Evolutionary conservation across 768 basidiomycete genomes (phyloP).

Genomic region (Mycena olivaceomarginata): DNA sequence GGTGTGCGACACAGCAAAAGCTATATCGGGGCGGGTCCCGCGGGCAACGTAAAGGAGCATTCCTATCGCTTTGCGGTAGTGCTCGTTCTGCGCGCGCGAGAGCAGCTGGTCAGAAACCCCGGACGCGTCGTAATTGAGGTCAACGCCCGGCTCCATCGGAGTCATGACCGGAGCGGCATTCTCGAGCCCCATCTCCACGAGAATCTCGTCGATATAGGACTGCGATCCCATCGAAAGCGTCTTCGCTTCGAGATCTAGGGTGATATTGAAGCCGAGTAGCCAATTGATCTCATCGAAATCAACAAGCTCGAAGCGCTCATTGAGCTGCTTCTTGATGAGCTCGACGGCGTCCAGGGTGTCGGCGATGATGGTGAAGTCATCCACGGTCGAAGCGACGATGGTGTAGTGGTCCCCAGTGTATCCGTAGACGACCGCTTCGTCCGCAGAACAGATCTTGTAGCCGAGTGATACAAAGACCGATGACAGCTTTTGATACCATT

Average conservation of each 20-base stretch:
- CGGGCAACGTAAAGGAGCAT: constrained; percentile 39
- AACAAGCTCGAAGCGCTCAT: constrained; percentile 43
- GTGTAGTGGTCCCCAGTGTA: constrained; percentile 32
- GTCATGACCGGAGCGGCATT: constrained; percentile 46
- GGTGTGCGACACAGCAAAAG: constrained; percentile 40
- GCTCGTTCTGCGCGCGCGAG: constrained; percentile 25
- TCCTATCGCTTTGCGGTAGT: constrained; percentile 38
- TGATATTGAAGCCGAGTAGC: constrained; percentile 53
- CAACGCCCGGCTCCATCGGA: constrained; percentile 42
- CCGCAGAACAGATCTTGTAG: constrained; percentile 28
- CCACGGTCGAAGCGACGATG: constrained; percentile 42
- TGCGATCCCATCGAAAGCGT: constrained; percentile 51
- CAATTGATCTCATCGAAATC: constrained; percentile 53
- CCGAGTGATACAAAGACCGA: constrained; percentile 26
- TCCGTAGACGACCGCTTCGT: constrained; percentile 45
- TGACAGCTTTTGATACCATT: constrained; percentile 52
- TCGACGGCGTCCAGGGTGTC: constrained; percentile 45
- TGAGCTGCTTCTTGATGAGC: constrained; percentile 35
- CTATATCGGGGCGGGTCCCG: constrained; percentile 39
- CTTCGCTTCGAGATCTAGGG: constrained; percentile 37
- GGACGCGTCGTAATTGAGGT: constrained; percentile 30
- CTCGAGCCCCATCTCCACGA: constrained; percentile 45
- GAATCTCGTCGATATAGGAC: constrained; percentile 48
- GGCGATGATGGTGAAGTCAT: constrained; percentile 51
- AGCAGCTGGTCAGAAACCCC: constrained; percentile 29